Evolutionary conservation across 2,329 filamentous ascomycete genomes (phyloP), one percentile per base, ranked within the genome.

Genomic region (Aspergillus calidoustus): DNA sequence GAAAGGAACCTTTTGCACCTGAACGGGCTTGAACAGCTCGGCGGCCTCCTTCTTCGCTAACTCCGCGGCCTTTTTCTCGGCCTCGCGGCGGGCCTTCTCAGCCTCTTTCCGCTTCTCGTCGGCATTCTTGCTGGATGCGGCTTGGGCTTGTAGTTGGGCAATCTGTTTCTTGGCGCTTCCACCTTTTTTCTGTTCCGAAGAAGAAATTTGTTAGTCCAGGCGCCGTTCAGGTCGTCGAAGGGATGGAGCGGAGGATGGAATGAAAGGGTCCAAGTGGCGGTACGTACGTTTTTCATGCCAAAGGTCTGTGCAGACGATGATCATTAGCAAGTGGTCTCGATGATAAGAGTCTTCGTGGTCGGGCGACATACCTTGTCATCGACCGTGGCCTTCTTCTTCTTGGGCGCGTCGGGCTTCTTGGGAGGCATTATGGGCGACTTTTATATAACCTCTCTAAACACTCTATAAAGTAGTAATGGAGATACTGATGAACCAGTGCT

Each of bases 1-100:
- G 69, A 99, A 98, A 1, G 95, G 93, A 4, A 98, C 92, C 79
- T 98, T 99, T 76, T 99, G 95, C n/a, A 92, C 85, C 79, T 98
- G 94, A 3, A 95, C 90, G 2, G 95, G 94, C 78, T 92, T 94
- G 81, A 98, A 90, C 19, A 99, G 83, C 63, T 91, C 87, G 4
- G 90, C 91, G 0, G 87, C 85, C 76, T 99, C 95, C 68, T 83
- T 87, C 78, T 89, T 90, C 38, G 94, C 94, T 2, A 89, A 84
- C 75, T 98, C 95, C 3, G 93, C 89, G 1, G 95, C 95, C 75
- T 86, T 89, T 86, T 98, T 98, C 77, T 99, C 95, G 71, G 89
- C 90, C 78, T 93, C 92, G 57, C 89, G 87, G 69, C 83, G 82
- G 44, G 83, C 71, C 74, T 87, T 88, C 68, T 88, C 85, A 43